Evolutionary conservation across 2,329 filamentous ascomycete genomes (phyloP), one percentile per base, ranked within the genome.

Genomic region (Fusarium albidum): DNA sequence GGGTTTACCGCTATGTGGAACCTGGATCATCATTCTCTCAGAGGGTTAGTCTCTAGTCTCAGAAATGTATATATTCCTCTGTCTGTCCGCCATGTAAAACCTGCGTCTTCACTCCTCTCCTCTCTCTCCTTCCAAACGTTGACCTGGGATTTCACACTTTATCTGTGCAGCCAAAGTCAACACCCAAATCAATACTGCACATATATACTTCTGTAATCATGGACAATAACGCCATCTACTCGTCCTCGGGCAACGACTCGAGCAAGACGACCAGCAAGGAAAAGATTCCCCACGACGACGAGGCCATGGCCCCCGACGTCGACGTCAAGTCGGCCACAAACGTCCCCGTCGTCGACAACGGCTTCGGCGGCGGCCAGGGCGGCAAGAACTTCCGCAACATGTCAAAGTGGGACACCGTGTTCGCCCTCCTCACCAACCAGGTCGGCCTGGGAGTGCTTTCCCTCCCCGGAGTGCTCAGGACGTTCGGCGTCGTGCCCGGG

Each of bases 381-480:
- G 63, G 65, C 54, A 71, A 73, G 46, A 68, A 62, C 45, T 72
- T 70, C 39, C 67, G 71, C 31, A 73, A 66, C 37, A 67, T 73
- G 64, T 56, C 66, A 28, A 68, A 70, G 48, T 72, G 70, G 69
- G 69, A 72, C 34, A 71, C 70, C 1, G 61, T 66, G 7, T 65
- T 72, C 37, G 67, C 71, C 21, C 60, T 74, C 2, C 55, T 73
- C 9, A 71, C 69, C 26, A 73, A 73, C 45, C 68, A 74, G 51
- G 66, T 74, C 52, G 71, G 69, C 35, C 66, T 74, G 5, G 73
- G 72, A n/a, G 72, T 75, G 71, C 86, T 91, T 79, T 89, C 86
- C 1, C 88, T 90, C 58, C 88, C 88, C 5, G 87, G 84, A 70
- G 88, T 86, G 0, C 88, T 90, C 71, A 85, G 87, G 5, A 75